A percentile compares a stretch with the other conserved stretches of the same genome.
These are phyloP conservation scores for Saccharomycopsis hybrid DNA, from an alignment of 1,139 yeast species.

Conservation along the genomic window DNA sequence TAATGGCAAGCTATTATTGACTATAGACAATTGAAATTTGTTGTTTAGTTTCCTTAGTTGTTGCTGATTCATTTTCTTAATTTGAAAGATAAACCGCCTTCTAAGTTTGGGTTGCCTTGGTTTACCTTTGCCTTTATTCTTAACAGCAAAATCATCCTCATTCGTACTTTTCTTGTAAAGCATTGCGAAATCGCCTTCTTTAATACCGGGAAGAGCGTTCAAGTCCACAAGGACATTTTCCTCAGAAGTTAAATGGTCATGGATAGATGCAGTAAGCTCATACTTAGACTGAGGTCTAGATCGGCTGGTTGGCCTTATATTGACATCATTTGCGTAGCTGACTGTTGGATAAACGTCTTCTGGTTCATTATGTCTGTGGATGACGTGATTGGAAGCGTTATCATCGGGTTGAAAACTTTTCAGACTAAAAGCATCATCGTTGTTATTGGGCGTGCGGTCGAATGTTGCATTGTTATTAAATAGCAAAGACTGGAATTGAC, in stretches of 20 bases:
- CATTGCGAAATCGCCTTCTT: constrained; percentile 63
- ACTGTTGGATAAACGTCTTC: no score
- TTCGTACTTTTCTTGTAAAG: constrained; percentile 28
- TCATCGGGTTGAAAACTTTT: no score
- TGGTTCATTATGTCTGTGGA: no score
- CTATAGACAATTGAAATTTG: constrained; percentile 44
- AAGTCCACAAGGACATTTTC: constrained; percentile 62
- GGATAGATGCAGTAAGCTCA: constrained; percentile 59
- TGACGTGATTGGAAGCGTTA: no score
- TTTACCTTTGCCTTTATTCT: background rate
- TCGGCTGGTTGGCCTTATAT: no score
- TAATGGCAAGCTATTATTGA: constrained; percentile 56
- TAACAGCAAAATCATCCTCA: constrained; percentile 2
- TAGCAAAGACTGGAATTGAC: constrained; percentile 3
- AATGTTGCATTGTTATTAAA: background rate
- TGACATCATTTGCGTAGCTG: no score
- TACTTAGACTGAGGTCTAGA: background rate
- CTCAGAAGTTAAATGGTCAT: constrained; percentile 54
- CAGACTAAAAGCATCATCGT: no score
- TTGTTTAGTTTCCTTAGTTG: constrained; percentile 28
- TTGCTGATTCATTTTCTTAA: constrained; percentile 34
- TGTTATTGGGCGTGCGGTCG: no score
- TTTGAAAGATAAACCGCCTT: constrained; percentile 39
- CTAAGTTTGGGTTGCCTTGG: constrained; percentile 7
- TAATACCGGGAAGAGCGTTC: constrained; percentile 48